These are phyloP conservation scores for Kingdonia uniflora DNA, from an alignment of 164 flowering plant genomes.

Conservation along the genomic window DNA sequence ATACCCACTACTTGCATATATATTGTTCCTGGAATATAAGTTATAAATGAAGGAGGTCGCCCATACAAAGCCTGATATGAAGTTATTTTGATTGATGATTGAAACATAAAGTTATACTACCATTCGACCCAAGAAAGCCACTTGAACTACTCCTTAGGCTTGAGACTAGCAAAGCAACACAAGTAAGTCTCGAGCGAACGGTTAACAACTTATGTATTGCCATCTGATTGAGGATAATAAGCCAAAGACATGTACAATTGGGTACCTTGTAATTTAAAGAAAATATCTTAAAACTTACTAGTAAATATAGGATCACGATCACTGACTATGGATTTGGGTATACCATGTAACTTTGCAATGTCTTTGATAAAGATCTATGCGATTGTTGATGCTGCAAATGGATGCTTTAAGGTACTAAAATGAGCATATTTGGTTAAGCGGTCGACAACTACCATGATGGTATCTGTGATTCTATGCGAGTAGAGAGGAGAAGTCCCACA, in stretches of 20 bases:
- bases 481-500: neutral
- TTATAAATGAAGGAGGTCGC: neutral
- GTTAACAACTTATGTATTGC: neutral
- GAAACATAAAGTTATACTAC: neutral
- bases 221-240: constrained; percentile 2
- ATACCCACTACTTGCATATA: neutral
- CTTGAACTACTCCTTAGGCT: neutral
- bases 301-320: neutral
- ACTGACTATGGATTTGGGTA: neutral
- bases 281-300: neutral
- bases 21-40: neutral
- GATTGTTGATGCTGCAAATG: neutral
- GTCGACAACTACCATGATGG: neutral
- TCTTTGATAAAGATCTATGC: neutral
- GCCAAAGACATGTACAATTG: neutral
- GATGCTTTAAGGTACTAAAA: neutral
- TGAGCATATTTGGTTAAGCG: neutral
- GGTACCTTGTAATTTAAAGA: no score
- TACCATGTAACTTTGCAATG: neutral
- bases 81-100: neutral
- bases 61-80: neutral
- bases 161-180: neutral
- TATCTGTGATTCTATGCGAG: no score
- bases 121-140: constrained; percentile 1
- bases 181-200: neutral